A percentile compares a stretch with the other conserved stretches of the same genome.
These are phyloP conservation scores for Globisporangium mamillatum DNA, from an alignment of 352 stramenopile genomes.

Conservation along the genomic window DNA sequence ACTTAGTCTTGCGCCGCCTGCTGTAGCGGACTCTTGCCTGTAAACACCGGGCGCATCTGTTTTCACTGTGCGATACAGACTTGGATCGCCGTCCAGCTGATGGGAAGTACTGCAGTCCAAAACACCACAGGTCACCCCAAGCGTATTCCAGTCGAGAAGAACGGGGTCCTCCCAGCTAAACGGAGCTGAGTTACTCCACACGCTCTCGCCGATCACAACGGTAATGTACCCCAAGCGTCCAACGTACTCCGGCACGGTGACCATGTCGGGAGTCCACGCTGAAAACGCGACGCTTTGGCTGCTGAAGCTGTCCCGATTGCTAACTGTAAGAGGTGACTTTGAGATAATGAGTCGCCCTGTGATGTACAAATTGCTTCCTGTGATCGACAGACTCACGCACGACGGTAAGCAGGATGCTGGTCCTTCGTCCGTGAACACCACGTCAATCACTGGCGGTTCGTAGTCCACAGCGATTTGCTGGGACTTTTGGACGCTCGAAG, in stretches of 20 bases:
- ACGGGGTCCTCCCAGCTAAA: conserved; percentile 64
- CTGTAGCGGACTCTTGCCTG: conserved; percentile 39
- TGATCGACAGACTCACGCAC: conserved; percentile 51
- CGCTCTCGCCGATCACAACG: conserved; percentile 37
- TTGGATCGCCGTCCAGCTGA: conserved; percentile 39
- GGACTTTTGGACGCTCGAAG: conserved; percentile 38
- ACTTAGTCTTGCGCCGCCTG: conserved; percentile 40
- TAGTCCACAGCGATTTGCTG: conserved; percentile 35
- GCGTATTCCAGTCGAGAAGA: conserved; percentile 57
- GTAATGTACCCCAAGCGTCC: conserved; percentile 51
- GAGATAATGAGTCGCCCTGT: conserved; percentile 36
- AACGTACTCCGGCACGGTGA: conserved; percentile 37
- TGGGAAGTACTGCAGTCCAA: conserved; percentile 50
- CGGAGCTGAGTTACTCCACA: conserved; percentile 47
- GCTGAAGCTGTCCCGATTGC: conserved; percentile 23
- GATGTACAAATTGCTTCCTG: conserved; percentile 52
- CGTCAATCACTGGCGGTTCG: conserved; percentile 38
- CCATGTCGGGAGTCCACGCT: conserved; percentile 41
- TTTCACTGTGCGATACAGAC: conserved; percentile 30
- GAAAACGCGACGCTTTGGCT: conserved; percentile 22
- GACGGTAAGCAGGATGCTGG: conserved; percentile 37
- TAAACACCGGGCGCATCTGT: conserved; percentile 24
- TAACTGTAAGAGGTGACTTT: conserved; percentile 30
- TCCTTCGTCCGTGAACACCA: conserved; percentile 61
- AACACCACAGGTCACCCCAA: conserved; percentile 33